A percentile compares a stretch with the other conserved stretches of the same genome.
These are phyloP conservation scores for Penicillium freii DNA, from an alignment of 2,329 filamentous ascomycete genomes.

Conservation along the genomic window DNA sequence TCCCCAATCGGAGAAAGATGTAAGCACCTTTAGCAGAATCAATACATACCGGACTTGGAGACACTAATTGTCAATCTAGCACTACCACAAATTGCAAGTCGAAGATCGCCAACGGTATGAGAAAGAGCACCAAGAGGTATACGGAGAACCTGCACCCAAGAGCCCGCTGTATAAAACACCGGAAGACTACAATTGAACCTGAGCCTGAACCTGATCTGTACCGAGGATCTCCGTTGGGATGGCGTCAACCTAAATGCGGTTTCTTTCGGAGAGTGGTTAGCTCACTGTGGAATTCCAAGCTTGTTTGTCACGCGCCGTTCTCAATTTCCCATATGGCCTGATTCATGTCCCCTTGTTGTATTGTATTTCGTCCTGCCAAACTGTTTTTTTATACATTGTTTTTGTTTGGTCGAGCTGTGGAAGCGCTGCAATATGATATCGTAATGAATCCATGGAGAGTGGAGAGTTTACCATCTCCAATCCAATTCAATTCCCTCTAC, in stretches of 20 bases:
- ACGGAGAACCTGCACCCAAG: constrained; percentile 26
- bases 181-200: not conserved
- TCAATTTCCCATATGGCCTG: not conserved
- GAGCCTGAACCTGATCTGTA: not conserved
- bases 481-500: not conserved
- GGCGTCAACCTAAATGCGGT: not conserved
- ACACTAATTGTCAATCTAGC: constrained; percentile 21
- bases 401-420: not conserved
- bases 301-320: not conserved
- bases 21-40: constrained; percentile 19
- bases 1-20: constrained; percentile 38
- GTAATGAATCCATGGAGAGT: not conserved
- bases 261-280: not conserved
- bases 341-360: not conserved
- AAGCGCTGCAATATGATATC: not conserved
- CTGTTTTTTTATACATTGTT: not conserved
- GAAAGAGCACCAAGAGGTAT: constrained; percentile 37
- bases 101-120: constrained; percentile 35
- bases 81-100: constrained; percentile 27
- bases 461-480: not conserved
- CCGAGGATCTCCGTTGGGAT: not conserved
- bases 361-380: not conserved
- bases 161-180: not conserved
- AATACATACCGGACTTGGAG: not conserved
- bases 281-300: not conserved